These are phyloP conservation scores for Triangularia setosa DNA, from an alignment of 2,329 filamentous ascomycete species.

Conservation along the genomic window DNA sequence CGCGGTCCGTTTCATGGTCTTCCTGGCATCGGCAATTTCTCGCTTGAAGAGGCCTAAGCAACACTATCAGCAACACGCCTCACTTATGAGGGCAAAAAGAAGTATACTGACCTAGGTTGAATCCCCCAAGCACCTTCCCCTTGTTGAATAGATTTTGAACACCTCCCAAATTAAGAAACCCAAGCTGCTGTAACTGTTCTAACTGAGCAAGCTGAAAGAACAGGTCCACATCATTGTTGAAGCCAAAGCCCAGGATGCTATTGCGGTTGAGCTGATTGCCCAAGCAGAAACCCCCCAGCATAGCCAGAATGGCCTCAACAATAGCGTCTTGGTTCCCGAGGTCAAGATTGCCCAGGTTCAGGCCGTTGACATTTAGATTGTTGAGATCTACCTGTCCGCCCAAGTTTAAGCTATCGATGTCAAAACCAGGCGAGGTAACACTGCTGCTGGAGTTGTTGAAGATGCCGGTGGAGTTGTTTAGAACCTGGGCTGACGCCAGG, in stretches of 20 bases:
- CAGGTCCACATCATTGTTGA: slow-evolving; percentile 29
- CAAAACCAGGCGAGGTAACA: slow-evolving; percentile 1
- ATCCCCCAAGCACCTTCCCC: slow-evolving; percentile 24
- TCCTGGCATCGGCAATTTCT: slow-evolving; percentile 25
- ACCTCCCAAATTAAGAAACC: slow-evolving; percentile 28
- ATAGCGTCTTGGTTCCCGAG: slow-evolving; percentile 29
- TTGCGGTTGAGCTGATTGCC: slow-evolving; percentile 26
- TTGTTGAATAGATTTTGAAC: slow-evolving; percentile 30
- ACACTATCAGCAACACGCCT: background rate
- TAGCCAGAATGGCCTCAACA: slow-evolving; percentile 30
- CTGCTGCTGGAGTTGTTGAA: slow-evolving; percentile 6
- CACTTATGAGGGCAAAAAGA: background rate
- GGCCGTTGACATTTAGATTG: slow-evolving; percentile 24
- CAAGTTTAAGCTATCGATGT: background rate
- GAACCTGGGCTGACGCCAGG: slow-evolving; percentile 28
- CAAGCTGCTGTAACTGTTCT: slow-evolving; percentile 30
- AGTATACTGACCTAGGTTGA: slow-evolving; percentile 24
- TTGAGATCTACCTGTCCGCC: slow-evolving; percentile 18
- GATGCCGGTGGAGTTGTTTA: slow-evolving; percentile 7
- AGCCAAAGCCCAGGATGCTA: slow-evolving; percentile 25
- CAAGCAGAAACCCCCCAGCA: slow-evolving; percentile 31
- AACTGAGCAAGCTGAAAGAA: slow-evolving; percentile 34
- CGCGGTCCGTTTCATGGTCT: slow-evolving; percentile 27
- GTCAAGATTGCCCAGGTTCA: slow-evolving; percentile 31
- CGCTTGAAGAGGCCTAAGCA: slow-evolving; percentile 31